Evolutionary conservation across 805 yeast genomes (phyloP).

Genomic region (Clavispora santaluciae): DNA sequence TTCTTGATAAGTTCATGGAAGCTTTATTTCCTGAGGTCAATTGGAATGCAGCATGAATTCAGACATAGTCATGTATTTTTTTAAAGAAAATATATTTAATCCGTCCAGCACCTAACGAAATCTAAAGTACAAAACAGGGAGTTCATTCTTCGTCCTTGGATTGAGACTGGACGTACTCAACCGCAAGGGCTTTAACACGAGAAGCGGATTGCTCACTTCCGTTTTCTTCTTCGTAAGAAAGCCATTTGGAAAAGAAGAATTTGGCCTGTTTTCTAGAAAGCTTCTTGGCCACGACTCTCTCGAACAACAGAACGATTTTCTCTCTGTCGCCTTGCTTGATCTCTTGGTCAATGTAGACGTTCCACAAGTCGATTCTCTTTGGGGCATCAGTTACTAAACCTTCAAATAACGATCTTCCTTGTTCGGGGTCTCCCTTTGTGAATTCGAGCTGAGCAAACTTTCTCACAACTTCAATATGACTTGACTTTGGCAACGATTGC

Average conservation of each 20-base stretch:
- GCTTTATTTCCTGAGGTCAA: conserved; percentile 34
- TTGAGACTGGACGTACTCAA: conserved; percentile 55
- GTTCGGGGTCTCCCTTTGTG: conserved; percentile 83
- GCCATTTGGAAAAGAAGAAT: conserved; percentile 92
- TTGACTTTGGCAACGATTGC: conserved; percentile 63
- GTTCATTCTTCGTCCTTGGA: conserved; percentile 10
- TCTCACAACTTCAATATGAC: conserved; percentile 73
- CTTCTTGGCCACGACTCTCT: conserved; percentile 66
- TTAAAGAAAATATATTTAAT: not conserved
- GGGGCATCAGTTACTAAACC: conserved; percentile 88
- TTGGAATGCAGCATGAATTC: not conserved
- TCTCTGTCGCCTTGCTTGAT: conserved; percentile 57
- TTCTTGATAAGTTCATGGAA: conserved; percentile 53
- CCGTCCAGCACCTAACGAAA: not conserved
- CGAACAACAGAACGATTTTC: conserved; percentile 74
- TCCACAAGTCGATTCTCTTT: conserved; percentile 91
- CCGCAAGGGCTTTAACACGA: conserved; percentile 87
- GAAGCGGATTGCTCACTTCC: conserved; percentile 69
- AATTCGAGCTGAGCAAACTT: conserved; percentile 90
- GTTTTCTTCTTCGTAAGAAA: conserved; percentile 65
- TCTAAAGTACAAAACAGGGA: conserved; percentile 1
- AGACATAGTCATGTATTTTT: not conserved
- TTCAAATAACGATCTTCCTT: conserved; percentile 91
- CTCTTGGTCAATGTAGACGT: conserved; percentile 91
- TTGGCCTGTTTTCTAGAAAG: conserved; percentile 85